Evolutionary conservation across 1,139 yeast species (phyloP), one percentile per base, ranked within the genome.

Genomic region (Hansenula sp.): DNA sequence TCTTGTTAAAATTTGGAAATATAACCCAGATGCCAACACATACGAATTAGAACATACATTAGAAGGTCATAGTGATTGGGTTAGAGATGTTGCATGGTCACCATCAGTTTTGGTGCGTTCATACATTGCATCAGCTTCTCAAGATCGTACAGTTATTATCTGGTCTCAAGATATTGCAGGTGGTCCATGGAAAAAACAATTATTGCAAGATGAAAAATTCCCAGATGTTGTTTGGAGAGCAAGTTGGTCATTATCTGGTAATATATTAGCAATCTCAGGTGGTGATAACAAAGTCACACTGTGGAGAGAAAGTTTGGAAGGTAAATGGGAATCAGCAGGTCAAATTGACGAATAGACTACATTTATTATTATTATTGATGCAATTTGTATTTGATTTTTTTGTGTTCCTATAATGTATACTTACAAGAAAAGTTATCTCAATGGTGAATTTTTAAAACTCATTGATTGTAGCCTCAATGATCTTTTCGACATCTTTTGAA

Each of bases 221-320:
- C 94, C 96, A 16, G 98, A 92, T 59, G 97, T 90, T 28, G 88
- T 95, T 54, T 94, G 98, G 98, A 82, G 97, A 64, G 95, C 95
- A 43, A 84, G 95, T 51, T 92, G 98, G 98, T 88, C 97, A 18
- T 75, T 89, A 53, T 82, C 95, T 34, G 99, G 99, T 40, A 92
- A 92, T 61, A 83, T 94, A 34, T 76, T 92, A 57, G 99, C 99
- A 5, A 88, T 92, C 34, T 81, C 94, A 41, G 96, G 97, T 30
- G 97, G 97, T 40, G 97, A 92, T 62, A 90, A 90, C 65, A 88
- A 86, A 66, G 92, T 92, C 36, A 88, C 96, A 33, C 75, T 92
- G 62, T 94, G 97, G 97, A 90, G 89, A 68, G 98, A 94, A 67
- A 87, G 84, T 60, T 71, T 90, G 53, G 82, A 82, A 57, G 97